Base-by-base conservation (phyloP, 2,329 filamentous ascomycete species). In the Trichoderma sp. region DNA sequence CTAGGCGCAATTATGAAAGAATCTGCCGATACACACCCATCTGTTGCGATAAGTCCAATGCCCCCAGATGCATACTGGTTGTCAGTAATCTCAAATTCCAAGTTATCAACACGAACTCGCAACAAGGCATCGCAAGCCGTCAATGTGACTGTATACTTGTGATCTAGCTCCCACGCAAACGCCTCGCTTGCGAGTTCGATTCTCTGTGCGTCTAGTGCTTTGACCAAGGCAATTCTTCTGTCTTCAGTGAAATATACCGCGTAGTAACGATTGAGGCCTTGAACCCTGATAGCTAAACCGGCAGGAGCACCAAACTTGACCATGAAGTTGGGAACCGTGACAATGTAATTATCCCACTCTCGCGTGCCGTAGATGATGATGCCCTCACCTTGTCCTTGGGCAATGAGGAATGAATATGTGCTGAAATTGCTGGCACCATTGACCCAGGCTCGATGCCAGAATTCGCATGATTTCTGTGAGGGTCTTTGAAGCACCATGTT, bases 211-310 rank as follows among this genome's bases (percentile, higher is more conserved):
- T 69, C 69, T 3, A 56, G 17, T 17, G 63, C 69, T 19, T 70
- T 69, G 12, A 70, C 35, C 10, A 70, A 15, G 15, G 53, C 56
- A 0, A 77, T 35, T 5, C 65, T 67, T 17, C 59, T 70, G 2
- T 48, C 68, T 1, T 48, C 53, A 9, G 39, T 32, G 37, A 78
- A 73, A 4, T 74, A 15, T 1, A 76, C 39, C 0, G 73, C 74
- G 45, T 78, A 77, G 39, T 75, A 78, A 19, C 76, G 64, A 50
- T 75, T 77, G 32, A 78, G 61, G 0, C 77, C 77, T 56, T 72
- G 71, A 2, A 76, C 73, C 3, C 76, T 59, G 7, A 73, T 66
- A 1, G 73, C 75, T 2, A 76, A 60, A n/a, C 76, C 76, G 1
- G 64, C 70, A 1, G 71, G 70, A 3, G 57, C 61, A 4, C 74